A percentile compares a stretch with the other conserved stretches of the same genome.
Evolutionary conservation across 495 filamentous ascomycete genomes (phyloP).

Genomic region (Penicillium pulvis): DNA sequence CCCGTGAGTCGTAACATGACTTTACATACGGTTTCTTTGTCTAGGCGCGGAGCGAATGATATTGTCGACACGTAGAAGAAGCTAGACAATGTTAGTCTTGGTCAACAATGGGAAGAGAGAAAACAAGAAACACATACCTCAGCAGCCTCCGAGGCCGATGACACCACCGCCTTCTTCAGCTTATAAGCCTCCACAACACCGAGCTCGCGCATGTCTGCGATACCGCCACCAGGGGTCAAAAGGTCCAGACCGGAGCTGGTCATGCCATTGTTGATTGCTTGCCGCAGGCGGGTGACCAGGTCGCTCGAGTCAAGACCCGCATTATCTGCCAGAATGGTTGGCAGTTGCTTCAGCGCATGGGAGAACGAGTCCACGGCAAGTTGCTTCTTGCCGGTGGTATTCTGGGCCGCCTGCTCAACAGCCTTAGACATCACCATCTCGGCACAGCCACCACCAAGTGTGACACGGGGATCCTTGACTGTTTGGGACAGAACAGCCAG

Average conservation of each 20-base stretch:
- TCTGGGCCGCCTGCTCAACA: constrained; percentile 90
- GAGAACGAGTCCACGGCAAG: constrained; percentile 90
- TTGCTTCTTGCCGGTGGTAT: constrained; percentile 95
- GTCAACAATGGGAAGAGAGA: background rate
- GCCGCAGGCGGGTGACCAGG: constrained; percentile 85
- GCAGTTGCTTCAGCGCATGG: constrained; percentile 84
- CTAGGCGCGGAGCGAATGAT: constrained; percentile 81
- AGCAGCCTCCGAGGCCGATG: constrained; percentile 91
- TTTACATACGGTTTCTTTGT: constrained; percentile 71
- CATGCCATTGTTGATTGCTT: constrained; percentile 92
- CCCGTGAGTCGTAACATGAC: constrained; percentile 23
- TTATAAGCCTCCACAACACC: constrained; percentile 99
- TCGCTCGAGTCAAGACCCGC: constrained; percentile 95
- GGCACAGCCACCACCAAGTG: constrained; percentile 91
- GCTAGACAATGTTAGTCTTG: constrained; percentile 39
- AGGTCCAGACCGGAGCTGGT: constrained; percentile 89
- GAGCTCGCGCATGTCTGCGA: constrained; percentile 93
- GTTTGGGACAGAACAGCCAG: constrained; percentile 97
- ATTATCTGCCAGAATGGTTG: constrained; percentile 96
- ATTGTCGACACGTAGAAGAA: constrained; percentile 82
- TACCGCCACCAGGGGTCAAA: constrained; percentile 85
- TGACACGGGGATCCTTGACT: constrained; percentile 89
- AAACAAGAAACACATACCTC: constrained; percentile 60
- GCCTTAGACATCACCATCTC: constrained; percentile 99
- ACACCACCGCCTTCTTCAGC: constrained; percentile 94